Percentiles rank a stretch among this genome's conserved stretches.
phyloP scores from a whole-genome alignment of 305 asterid genomes.

The Euphrasia arctica region DNA sequence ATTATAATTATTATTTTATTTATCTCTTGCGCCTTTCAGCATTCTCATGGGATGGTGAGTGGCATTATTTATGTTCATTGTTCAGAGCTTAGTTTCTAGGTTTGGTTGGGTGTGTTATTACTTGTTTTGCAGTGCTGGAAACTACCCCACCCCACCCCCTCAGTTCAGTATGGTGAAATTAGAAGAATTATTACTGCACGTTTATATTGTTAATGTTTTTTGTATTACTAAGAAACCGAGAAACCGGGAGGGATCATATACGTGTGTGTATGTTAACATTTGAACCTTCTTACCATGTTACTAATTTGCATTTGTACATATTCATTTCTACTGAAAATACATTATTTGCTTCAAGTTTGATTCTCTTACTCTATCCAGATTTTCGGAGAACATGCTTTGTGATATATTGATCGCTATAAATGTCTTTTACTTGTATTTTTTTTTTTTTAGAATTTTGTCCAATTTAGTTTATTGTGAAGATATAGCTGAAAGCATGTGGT shows the following conservation, averaged over 20 bases:
- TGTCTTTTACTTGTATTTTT: neutral
- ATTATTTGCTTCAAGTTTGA: conserved; percentile 3
- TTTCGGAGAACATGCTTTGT: neutral
- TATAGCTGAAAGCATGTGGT: conserved; percentile 4
- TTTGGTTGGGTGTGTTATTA: neutral
- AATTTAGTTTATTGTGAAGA: neutral
- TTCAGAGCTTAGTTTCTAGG: conserved; percentile 1
- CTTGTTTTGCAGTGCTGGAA: neutral
- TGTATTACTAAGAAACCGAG: neutral
- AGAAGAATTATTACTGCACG: neutral
- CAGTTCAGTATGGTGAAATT: neutral
- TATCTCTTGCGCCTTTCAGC: neutral
- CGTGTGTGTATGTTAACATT: too few species aligned
- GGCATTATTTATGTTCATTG: neutral
- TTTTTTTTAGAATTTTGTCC: neutral
- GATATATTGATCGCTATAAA: neutral
- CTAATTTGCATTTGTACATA: neutral
- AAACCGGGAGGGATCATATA: too few species aligned
- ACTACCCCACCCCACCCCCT: neutral
- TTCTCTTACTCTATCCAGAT: neutral
- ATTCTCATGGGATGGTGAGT: neutral
- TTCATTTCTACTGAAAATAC: neutral
- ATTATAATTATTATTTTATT: too few species aligned
- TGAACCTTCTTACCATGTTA: neutral
- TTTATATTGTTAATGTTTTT: neutral